Percentiles rank a stretch among this genome's conserved stretches.
phyloP scores from a whole-genome alignment of 768 basidiomycete genomes.

The Hygrocybe coccinea region DNA sequence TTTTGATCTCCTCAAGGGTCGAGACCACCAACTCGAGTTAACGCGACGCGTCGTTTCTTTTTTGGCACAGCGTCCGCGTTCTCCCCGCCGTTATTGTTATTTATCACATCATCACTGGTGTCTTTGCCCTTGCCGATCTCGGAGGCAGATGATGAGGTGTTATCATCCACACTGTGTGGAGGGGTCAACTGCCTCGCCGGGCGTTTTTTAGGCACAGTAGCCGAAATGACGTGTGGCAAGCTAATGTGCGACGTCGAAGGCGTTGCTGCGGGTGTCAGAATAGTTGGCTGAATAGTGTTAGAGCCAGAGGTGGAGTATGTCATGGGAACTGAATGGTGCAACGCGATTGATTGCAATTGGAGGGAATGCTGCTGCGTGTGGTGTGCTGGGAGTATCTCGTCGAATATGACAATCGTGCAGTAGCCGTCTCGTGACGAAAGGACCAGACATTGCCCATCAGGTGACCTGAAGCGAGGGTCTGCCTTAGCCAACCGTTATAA shows the following conservation, averaged over 20 bases:
- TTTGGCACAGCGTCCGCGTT: constrained; percentile 58
- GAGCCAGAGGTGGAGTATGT: constrained; percentile 33
- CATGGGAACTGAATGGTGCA: constrained; percentile 70
- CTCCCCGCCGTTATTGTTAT: constrained; percentile 25
- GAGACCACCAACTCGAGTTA: constrained; percentile 65
- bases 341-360: constrained; percentile 87
- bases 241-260: constrained; percentile 29
- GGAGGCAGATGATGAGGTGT: constrained; percentile 6
- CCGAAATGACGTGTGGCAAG: constrained; percentile 24
- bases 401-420: constrained; percentile 91
- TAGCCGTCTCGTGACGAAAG: constrained; percentile 94
- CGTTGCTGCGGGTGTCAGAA: constrained; percentile 35
- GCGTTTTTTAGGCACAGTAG: constrained; percentile 35
- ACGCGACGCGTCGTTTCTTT: constrained; percentile 79
- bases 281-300: constrained; percentile 18
- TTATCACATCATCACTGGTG: constrained; percentile 9
- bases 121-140: neutral
- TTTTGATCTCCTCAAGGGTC: constrained; percentile 29
- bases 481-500: neutral
- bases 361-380: constrained; percentile 88
- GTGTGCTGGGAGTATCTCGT: constrained; percentile 85
- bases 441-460: constrained; percentile 89
- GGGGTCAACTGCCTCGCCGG: constrained; percentile 46
- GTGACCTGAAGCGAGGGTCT: constrained; percentile 58
- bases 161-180: constrained; percentile 44